Evolutionary conservation across 805 yeast genomes (phyloP), one percentile per base, ranked within the genome.

Genomic region (Lipomyces chichibuensis): DNA sequence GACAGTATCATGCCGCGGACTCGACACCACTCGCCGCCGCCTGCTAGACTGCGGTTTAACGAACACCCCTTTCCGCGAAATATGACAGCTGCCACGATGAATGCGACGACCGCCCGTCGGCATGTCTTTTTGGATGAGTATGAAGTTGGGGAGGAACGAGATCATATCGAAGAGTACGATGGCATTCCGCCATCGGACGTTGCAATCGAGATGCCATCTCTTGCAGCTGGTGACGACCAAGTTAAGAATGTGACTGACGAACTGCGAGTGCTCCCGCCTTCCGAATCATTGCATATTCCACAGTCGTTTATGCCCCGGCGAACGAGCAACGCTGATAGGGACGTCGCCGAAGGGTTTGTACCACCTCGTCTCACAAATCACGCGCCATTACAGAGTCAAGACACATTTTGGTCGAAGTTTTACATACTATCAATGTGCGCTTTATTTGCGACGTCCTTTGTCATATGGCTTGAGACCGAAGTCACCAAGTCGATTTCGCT

Each of bases 401-500:
- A 69, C 32, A 49, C 39, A 17, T 14, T 65, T 13, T 69, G 71
- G 71, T 54, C 65, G 13, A 67, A 60, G 20, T 23, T 73, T 0
- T 76, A 75, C 65, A 49, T 76, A 13, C 63, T 64, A 11, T 64
- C 70, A 37, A 65, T 76, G 67, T 71, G 77, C 32, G 64, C 71
- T 56, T 70, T 75, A 27, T 69, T 76, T 27, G 75, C 78, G 11
- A 75, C 78, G 1, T 75, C 77, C 6, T 63, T 75, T 25, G 53
- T 76, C 60, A 67, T 75, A 8, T 72, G 76, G 73, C 65, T 76
- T 17, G 66, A 72, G 32, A 73, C 77, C 11, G 71, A 64, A 49
- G 76, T 68, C 32, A 71, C 75, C 51, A n/a, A 49, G 46, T 65
- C 71, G 25, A 63, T 62, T 17, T 73, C 75, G 23, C 64, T 74